Evolutionary conservation across 2,329 filamentous ascomycete genomes (phyloP).

Genomic region (Penicillium occitanis): DNA sequence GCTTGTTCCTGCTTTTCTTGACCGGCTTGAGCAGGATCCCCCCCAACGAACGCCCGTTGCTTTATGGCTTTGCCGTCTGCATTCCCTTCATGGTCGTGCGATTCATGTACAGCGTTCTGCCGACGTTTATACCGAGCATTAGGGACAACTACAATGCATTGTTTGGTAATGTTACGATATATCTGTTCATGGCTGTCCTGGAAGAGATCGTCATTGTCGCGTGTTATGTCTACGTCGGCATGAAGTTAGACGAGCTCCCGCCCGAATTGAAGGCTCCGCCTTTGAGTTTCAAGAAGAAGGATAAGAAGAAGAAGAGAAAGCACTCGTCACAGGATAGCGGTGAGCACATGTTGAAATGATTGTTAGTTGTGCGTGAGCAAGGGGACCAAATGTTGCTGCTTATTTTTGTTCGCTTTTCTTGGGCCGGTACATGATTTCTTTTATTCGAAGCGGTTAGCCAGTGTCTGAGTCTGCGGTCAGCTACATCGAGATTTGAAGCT

Average conservation of each 20-base stretch:
- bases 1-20: slow-evolving; percentile 3
- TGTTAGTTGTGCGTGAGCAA: not conserved
- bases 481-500: not conserved
- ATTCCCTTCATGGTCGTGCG: slow-evolving; percentile 12
- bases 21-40: not conserved
- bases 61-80: slow-evolving; percentile 4
- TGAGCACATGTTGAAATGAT: slow-evolving; percentile 10
- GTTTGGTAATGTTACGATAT: slow-evolving; percentile 5
- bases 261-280: slow-evolving; percentile 9
- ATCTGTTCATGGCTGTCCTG: slow-evolving; percentile 12
- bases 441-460: not conserved
- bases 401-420: not conserved
- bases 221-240: slow-evolving; percentile 8
- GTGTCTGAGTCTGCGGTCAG: not conserved
- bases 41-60: slow-evolving; percentile 1
- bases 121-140: slow-evolving; percentile 6
- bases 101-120: slow-evolving; percentile 9
- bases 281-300: slow-evolving; percentile 13
- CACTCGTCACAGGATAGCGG: not conserved
- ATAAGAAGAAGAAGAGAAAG: slow-evolving; percentile 14
- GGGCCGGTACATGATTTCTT: not conserved
- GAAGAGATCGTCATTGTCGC: slow-evolving; percentile 9
- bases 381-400: not conserved
- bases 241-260: slow-evolving; percentile 13
- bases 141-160: slow-evolving; percentile 1